Percentiles rank a stretch among this genome's conserved stretches.
Evolutionary conservation across 768 basidiomycete genomes (phyloP).

Genomic region (Chalciporus piperatus): DNA sequence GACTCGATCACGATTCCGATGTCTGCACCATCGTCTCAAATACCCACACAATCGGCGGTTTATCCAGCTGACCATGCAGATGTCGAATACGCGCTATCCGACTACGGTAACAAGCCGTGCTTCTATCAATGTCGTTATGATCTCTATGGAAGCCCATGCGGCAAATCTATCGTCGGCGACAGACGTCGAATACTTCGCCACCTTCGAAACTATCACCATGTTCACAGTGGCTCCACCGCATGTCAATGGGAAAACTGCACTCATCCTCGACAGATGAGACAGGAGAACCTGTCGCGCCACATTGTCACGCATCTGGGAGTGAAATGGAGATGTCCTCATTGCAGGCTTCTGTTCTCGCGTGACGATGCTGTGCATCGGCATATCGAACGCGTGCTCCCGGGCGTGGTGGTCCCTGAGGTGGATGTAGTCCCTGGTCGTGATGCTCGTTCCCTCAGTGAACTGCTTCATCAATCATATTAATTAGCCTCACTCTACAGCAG

Average conservation of each 20-base stretch:
- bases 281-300: constrained; percentile 32
- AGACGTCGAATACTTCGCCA: constrained; percentile 24
- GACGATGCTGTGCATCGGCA: constrained; percentile 33
- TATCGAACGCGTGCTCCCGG: constrained; percentile 27
- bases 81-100: constrained; percentile 20
- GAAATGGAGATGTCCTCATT: constrained; percentile 30
- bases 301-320: constrained; percentile 28
- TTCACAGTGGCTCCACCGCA: constrained; percentile 13
- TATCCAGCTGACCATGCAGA: constrained; percentile 16
- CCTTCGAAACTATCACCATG: constrained; percentile 25
- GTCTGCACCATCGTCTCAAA: not conserved
- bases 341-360: constrained; percentile 26
- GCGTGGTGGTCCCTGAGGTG: constrained; percentile 20
- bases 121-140: constrained; percentile 28
- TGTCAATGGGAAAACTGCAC: constrained; percentile 28
- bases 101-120: constrained; percentile 16
- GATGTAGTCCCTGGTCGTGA: constrained; percentile 22
- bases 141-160: constrained; percentile 22
- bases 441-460: constrained; percentile 12
- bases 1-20: not conserved
- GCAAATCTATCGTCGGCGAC: constrained; percentile 26
- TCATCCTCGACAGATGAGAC: constrained; percentile 25
- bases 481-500: too few relatives aligned
- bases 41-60: not conserved
- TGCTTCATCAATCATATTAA: not conserved